Percentiles rank a stretch among this genome's conserved stretches.
phyloP scores from a whole-genome alignment of 1,284 basidiomycete genomes.

The Meira nashicola region DNA sequence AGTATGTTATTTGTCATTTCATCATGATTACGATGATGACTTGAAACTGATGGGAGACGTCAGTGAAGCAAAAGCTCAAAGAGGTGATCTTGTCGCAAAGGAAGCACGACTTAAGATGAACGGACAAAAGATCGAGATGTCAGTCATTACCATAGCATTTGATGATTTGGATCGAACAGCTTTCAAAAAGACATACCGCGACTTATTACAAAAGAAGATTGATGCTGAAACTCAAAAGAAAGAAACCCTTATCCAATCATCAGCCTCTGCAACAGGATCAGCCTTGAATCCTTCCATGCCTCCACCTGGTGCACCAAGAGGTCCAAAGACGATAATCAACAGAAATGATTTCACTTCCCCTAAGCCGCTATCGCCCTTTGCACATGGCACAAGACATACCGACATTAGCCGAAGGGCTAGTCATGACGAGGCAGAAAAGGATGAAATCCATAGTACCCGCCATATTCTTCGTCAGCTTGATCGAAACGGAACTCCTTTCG shows the following conservation, averaged over 20 bases:
- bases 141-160: constrained; percentile 15
- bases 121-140: constrained; percentile 19
- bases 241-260: no score
- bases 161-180: constrained; percentile 55
- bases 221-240: no score
- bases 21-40: constrained; percentile 45
- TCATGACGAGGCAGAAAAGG: neutral
- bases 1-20: constrained; percentile 71
- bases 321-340: neutral
- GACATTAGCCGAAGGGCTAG: neutral
- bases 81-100: constrained; percentile 27
- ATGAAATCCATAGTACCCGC: neutral
- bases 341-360: neutral
- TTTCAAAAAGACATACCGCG: constrained; percentile 48
- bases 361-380: no score
- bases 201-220: neutral
- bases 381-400: no score
- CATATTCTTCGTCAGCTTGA: constrained; percentile 21
- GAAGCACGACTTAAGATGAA: constrained; percentile 21
- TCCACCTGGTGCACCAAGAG: neutral
- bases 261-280: no score
- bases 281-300: neutral
- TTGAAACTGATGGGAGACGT: constrained; percentile 16
- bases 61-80: constrained; percentile 14
- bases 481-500: constrained; percentile 21